A percentile compares a stretch with the other conserved stretches of the same genome.
Evolutionary conservation across 2,329 filamentous ascomycete genomes (phyloP).

Genomic region (Penicillium sp.): DNA sequence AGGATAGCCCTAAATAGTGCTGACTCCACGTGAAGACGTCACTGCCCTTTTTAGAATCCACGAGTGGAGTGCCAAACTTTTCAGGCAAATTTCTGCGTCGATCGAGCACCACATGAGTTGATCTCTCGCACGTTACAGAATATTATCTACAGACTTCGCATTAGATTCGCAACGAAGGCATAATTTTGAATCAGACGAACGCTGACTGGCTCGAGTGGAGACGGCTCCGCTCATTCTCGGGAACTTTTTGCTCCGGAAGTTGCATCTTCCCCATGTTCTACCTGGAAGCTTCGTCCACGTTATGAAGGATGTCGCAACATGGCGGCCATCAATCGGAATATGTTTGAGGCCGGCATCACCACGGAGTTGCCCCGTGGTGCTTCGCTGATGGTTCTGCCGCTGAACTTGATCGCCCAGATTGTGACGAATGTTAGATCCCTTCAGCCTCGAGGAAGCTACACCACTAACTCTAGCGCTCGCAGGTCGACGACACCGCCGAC

Average conservation of each 20-base stretch:
- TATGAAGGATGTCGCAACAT: constrained; percentile 37
- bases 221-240: constrained; percentile 12
- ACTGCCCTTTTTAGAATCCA: too few relatives aligned
- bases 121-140: too few relatives aligned
- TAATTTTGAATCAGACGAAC: neutral
- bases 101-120: too few relatives aligned
- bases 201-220: constrained; percentile 12
- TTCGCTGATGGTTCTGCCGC: constrained; percentile 47
- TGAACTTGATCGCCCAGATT: constrained; percentile 59
- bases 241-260: constrained; percentile 18
- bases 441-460: neutral
- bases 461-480: constrained; percentile 15
- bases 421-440: constrained; percentile 50
- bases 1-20: too few relatives aligned
- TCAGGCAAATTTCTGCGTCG: too few relatives aligned
- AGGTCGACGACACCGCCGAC: constrained; percentile 59
- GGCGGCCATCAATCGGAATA: constrained; percentile 43
- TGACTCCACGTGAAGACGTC: too few relatives aligned
- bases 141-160: neutral
- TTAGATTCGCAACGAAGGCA: neutral
- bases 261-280: constrained; percentile 12
- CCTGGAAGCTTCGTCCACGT: constrained; percentile 16
- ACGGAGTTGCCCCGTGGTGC: constrained; percentile 29
- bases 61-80: too few relatives aligned
- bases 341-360: constrained; percentile 40